Base-by-base conservation (phyloP, 2,329 filamentous ascomycete species). In the Cladosporium sp. region DNA sequence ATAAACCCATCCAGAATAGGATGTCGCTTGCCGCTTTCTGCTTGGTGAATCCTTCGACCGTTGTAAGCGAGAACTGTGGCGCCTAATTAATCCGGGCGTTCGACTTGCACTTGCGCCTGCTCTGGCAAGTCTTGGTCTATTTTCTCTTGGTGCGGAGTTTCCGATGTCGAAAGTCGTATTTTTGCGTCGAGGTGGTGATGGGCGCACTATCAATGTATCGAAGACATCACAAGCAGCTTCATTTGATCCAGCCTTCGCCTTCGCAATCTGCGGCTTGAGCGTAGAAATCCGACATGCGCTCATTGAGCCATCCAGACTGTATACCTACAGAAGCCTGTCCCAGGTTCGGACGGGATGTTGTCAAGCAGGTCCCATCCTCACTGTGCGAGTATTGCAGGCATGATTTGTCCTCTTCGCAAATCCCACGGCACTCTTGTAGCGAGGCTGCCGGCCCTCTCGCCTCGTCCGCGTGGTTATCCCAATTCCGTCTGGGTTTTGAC, bases 401-500 rank as follows among this genome's bases (percentile, higher is more conserved):
- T 9, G 22, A 45, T 5, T 18, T 31, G 14, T 54, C 52, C 4
- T 16, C 37, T 13, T 57, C 51, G 19, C 63, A 64, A 3, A 58
- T 56, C 9, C 32, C 41, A 4, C 49, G 49, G 43, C 63, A 65
- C 6, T 46, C 58, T 13, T 60, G 57, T n/a, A 59, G 32, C 10
- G 56, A 54, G 0, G 37, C 22, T 9, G 56, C 57, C 1, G 35
- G 31, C 1, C 53, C 52, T 22, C 56, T 52, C 14, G 59, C 57
- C 3, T 61, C 46, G 9, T 60, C 52, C 8, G 58, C 56, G 32
- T 61, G 54, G 10, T 65, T 65, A 49, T 63, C 50, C 63, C 63
- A 64, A 34, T 61, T 54, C 2, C 7, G 31, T 32, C 51, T 54
- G 11, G 56, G 35, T n/a, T 49, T 28, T 19, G 14, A 16, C 11